phyloP scores from a whole-genome alignment of 257 asterid genomes.

The Salvia splendens region DNA sequence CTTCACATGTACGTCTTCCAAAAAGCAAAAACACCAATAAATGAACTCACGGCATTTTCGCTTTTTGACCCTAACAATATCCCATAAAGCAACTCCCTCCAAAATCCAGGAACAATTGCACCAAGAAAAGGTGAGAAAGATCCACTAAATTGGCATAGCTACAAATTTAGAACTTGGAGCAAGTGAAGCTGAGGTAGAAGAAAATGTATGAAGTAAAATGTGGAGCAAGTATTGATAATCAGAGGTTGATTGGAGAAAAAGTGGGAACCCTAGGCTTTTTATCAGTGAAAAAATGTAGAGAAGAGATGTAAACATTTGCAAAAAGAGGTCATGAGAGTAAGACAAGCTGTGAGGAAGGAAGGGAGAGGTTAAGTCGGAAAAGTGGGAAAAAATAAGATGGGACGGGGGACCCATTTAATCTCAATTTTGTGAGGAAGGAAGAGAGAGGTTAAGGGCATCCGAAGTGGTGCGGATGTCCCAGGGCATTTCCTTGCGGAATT shows the following conservation, averaged over 20 bases:
- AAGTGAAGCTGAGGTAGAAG: neutral
- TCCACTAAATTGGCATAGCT: conserved; percentile 14
- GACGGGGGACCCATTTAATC: conserved; percentile 33
- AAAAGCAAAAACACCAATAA: conserved; percentile 51
- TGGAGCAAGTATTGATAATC: conserved; percentile 24
- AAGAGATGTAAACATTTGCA: conserved; percentile 33
- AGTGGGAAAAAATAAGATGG: conserved; percentile 18
- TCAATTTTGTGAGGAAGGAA: too few relatives aligned
- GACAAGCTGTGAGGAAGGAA: conserved; percentile 37
- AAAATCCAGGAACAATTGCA: conserved; percentile 19
- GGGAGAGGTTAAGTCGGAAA: conserved; percentile 27
- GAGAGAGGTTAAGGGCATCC: too few relatives aligned
- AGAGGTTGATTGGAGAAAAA: conserved; percentile 28
- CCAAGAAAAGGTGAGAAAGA: conserved; percentile 2
- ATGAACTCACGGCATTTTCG: conserved; percentile 53
- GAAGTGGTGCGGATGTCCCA: too few relatives aligned
- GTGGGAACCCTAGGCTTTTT: conserved; percentile 56
- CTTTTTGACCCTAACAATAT: conserved; percentile 36
- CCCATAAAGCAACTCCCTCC: conserved; percentile 35
- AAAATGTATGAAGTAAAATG: conserved; percentile 34
- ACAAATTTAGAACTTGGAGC: neutral
- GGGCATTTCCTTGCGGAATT: too few relatives aligned
- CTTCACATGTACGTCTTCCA: conserved; percentile 54
- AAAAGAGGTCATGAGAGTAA: conserved; percentile 38
- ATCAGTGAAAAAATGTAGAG: conserved; percentile 49